Conservation (phyloP, 2,329 filamentous ascomycete species). For the Tolypocladium endophyticum region DNA sequence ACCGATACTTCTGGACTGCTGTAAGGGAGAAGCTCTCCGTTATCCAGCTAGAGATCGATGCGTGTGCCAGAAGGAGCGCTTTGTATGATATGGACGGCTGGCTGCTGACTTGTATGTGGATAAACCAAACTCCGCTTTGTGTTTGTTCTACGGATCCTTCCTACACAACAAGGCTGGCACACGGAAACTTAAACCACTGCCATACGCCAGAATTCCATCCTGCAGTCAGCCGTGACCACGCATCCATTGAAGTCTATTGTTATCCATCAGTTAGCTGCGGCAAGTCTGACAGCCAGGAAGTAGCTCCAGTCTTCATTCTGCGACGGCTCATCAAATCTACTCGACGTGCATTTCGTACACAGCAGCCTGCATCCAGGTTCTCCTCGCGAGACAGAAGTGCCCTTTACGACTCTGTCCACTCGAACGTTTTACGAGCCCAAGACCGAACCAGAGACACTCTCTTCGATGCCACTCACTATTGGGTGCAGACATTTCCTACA, state of each 20-base stretch:
- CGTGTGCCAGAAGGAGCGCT: neutral
- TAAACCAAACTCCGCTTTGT: neutral
- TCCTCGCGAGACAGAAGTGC: neutral
- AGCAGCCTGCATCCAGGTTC: neutral
- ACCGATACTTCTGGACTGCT: accelerated
- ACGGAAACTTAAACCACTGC: neutral
- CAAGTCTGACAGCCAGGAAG: neutral
- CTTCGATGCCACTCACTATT: too few species aligned
- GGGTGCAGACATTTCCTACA: neutral
- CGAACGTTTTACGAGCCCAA: neutral
- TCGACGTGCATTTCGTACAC: too few species aligned
- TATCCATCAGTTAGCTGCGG: neutral
- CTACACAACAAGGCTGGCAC: too few species aligned
- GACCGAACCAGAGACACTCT: neutral
- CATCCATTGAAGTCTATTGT: neutral
- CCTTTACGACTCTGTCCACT: neutral
- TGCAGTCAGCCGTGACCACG: neutral
- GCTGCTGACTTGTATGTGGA: neutral
- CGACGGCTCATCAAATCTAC: neutral
- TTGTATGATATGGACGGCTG: neutral
- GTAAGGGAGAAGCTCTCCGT: neutral
- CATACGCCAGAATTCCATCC: neutral
- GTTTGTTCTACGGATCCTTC: neutral
- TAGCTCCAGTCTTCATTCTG: neutral
- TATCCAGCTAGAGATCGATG: neutral